phyloP scores from a whole-genome alignment of 257 asterid genomes.

The Lavandula angustifolia region DNA sequence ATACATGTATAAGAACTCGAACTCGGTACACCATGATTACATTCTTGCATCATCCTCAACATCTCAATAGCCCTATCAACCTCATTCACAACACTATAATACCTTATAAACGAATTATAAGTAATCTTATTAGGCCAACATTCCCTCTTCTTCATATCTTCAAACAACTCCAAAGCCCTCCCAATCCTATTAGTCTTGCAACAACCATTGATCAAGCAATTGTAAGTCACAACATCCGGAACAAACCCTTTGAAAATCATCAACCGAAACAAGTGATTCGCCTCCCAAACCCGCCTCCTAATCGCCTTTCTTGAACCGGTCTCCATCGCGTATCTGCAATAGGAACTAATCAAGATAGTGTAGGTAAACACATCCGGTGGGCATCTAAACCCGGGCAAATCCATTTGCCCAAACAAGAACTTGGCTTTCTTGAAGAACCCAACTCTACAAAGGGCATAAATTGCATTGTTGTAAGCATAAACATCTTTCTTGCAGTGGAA shows the following conservation, averaged over 20 bases:
- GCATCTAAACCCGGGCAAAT: conserved; percentile 82
- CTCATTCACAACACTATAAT: conserved; percentile 79
- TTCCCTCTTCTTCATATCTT: conserved; percentile 70
- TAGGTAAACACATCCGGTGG: conserved; percentile 77
- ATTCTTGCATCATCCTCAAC: conserved; percentile 74
- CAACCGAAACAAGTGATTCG: conserved; percentile 78
- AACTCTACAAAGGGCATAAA: conserved; percentile 77
- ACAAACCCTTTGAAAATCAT: conserved; percentile 83
- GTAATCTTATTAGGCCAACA: conserved; percentile 78
- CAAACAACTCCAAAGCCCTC: conserved; percentile 84
- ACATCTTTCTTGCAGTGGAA: conserved; percentile 84
- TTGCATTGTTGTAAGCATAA: conserved; percentile 67
- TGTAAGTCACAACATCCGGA: conserved; percentile 96
- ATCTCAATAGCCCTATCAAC: conserved; percentile 76
- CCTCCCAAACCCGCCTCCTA: conserved; percentile 88
- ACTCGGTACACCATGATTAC: conserved; percentile 61
- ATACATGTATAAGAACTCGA: conserved; percentile 78
- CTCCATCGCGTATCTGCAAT: conserved; percentile 70
- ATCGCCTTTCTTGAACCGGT: conserved; percentile 81
- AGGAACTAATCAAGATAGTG: conserved; percentile 78
- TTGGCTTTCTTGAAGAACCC: conserved; percentile 81
- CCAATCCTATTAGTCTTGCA: conserved; percentile 85
- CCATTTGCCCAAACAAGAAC: conserved; percentile 79
- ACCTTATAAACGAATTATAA: conserved; percentile 80
- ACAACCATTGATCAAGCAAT: conserved; percentile 86